phyloP scores from a whole-genome alignment of 2,329 filamentous ascomycete species.

The Alternaria arborescens region DNA sequence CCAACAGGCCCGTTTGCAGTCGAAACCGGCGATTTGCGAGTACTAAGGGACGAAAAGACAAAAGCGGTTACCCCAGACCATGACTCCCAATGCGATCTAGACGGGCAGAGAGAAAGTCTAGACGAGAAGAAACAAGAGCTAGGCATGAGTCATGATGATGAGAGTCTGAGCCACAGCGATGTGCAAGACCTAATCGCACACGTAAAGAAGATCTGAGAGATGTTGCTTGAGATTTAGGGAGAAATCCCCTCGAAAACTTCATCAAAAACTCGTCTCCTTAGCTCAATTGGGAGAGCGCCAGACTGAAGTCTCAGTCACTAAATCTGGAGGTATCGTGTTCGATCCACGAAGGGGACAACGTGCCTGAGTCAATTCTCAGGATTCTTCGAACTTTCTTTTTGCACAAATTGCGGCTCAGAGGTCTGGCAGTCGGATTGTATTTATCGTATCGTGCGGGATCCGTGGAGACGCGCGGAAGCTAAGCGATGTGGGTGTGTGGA shows the following conservation, averaged over 20 bases:
- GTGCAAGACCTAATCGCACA: constrained; percentile 10
- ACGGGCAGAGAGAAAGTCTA: constrained; percentile 2
- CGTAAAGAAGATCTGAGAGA: constrained; percentile 1
- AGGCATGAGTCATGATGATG: constrained; percentile 5
- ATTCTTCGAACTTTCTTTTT: constrained; percentile 7
- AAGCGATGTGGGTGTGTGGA: constrained; percentile 5
- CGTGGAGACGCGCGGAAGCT: neutral
- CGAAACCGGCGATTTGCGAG: constrained; percentile 6
- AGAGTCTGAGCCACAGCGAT: constrained; percentile 2
- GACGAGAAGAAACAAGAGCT: constrained; percentile 6
- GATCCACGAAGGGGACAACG: constrained; percentile 1
- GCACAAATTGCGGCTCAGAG: neutral
- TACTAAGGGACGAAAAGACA: neutral
- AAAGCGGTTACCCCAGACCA: neutral
- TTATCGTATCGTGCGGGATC: neutral
- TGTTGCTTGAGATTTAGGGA: neutral
- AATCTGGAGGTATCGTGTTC: neutral
- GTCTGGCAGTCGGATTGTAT: neutral
- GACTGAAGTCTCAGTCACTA: constrained; percentile 13
- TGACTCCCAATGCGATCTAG: neutral
- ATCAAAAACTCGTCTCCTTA: constrained; percentile 8
- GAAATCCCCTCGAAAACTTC: neutral
- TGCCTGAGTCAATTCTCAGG: neutral
- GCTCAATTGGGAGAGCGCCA: constrained; percentile 16
- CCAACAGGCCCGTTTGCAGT: neutral